A percentile compares a stretch with the other conserved stretches of the same genome.
phyloP scores from a whole-genome alignment of 306 rosid genomes.

The Chamaecrista fasciculata region DNA sequence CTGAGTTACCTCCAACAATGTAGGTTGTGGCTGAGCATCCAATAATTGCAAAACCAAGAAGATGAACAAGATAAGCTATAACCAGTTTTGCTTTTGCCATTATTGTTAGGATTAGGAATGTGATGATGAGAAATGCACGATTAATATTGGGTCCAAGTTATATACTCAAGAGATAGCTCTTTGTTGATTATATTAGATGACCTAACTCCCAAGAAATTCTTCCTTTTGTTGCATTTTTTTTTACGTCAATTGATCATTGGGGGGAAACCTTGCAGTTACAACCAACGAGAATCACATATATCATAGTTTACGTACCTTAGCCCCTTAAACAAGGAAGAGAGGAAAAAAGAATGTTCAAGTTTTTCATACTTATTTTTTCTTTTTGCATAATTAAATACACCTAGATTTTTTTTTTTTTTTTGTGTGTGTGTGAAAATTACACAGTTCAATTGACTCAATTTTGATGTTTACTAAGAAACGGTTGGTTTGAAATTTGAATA shows the following conservation, averaged over 20 bases:
- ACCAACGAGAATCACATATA: not conserved
- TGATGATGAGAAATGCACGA: no score
- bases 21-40: conserved; percentile 61
- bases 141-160: conserved; percentile 11
- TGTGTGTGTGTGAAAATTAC: no score
- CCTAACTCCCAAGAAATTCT: conserved; percentile 43
- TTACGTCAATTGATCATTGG: not conserved
- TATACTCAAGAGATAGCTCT: conserved; percentile 26
- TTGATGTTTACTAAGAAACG: no score
- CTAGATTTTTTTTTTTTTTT: no score
- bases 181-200: conserved; percentile 42
- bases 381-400: no score
- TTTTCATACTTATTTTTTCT: no score
- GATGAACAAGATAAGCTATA: conserved; percentile 25
- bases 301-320: not conserved
- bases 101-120: not conserved
- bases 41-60: conserved; percentile 31
- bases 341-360: no score
- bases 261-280: not conserved
- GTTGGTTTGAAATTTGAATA: no score
- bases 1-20: conserved; percentile 76
- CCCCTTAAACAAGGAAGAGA: not conserved
- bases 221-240: not conserved
- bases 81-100: conserved; percentile 59
- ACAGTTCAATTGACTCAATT: no score